Conservation (phyloP, 2,329 filamentous ascomycete species). For the Fusarium annulatum region DNA sequence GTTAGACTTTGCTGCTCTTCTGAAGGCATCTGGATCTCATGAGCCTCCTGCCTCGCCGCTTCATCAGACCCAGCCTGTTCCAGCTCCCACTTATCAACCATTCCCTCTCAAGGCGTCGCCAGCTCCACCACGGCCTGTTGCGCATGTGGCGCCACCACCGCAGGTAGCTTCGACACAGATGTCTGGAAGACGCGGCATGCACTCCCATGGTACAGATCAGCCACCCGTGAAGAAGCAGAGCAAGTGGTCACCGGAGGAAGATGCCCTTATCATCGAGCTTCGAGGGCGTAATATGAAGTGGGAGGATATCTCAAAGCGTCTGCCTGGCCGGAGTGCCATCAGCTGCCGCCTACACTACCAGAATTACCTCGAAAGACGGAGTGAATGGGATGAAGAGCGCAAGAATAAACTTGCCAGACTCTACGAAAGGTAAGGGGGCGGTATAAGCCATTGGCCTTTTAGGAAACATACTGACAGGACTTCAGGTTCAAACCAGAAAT, state of each 20-base stretch:
- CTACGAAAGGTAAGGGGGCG: slow-evolving; percentile 83
- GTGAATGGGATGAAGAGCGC: slow-evolving; percentile 96
- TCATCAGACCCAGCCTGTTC: slow-evolving; percentile 42
- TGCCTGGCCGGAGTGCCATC: slow-evolving; percentile 92
- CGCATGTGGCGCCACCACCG: slow-evolving; percentile 39
- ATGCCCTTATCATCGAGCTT: slow-evolving; percentile 92
- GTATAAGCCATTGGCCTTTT: background rate
- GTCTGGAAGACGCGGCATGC: slow-evolving; percentile 49
- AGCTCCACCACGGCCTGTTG: slow-evolving; percentile 37
- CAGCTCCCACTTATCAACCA: slow-evolving; percentile 24
- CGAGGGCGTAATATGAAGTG: slow-evolving; percentile 95
- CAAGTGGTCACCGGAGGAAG: slow-evolving; percentile 95
- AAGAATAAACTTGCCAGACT: slow-evolving; percentile 96
- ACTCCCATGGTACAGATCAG: slow-evolving; percentile 67
- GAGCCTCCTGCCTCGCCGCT: slow-evolving; percentile 69
- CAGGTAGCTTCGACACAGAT: slow-evolving; percentile 50
- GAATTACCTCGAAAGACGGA: slow-evolving; percentile 93
- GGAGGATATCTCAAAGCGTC: slow-evolving; percentile 94
- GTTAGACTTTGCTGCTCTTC: slow-evolving; percentile 94
- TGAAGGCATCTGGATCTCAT: slow-evolving; percentile 80
- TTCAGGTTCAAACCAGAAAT: slow-evolving; percentile 94
- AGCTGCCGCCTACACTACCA: slow-evolving; percentile 96
- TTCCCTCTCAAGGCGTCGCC: slow-evolving; percentile 38
- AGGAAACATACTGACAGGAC: slow-evolving; percentile 30
- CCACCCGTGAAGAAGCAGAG: slow-evolving; percentile 92